These are phyloP conservation scores for Escovopsis sp. DNA, from an alignment of 2,329 filamentous ascomycete genomes.

Conservation along the genomic window DNA sequence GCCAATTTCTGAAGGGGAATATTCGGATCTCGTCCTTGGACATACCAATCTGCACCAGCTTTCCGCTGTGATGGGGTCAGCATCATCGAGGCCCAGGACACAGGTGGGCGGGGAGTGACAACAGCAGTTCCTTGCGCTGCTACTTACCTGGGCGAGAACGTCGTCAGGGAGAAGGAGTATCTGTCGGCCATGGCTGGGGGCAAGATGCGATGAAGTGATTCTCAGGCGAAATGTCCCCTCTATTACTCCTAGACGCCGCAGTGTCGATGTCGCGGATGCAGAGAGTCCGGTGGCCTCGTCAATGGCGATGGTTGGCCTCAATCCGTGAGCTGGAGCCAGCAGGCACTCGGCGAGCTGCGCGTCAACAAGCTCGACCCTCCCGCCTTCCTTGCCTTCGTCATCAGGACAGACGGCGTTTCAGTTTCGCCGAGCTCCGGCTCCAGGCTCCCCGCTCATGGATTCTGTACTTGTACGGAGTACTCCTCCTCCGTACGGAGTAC, in stretches of 20 bases:
- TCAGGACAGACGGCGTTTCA: slow-evolving; percentile 8
- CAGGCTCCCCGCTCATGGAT: neutral
- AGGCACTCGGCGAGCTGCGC: slow-evolving; percentile 23
- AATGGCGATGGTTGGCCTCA: too few species aligned
- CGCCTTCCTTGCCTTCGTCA: slow-evolving; percentile 1
- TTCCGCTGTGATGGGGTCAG: slow-evolving; percentile 56
- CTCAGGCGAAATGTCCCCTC: too few species aligned
- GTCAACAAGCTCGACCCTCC: slow-evolving; percentile 20
- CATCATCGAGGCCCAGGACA: slow-evolving; percentile 8
- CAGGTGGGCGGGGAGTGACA: slow-evolving; percentile 2
- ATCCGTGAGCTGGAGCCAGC: too few species aligned
- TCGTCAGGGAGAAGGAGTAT: slow-evolving; percentile 98
- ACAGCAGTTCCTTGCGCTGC: slow-evolving; percentile 6
- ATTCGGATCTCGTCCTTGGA: neutral
- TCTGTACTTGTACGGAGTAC: too few species aligned
- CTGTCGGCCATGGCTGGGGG: slow-evolving; percentile 69
- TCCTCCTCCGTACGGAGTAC: too few species aligned
- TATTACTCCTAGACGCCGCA: too few species aligned
- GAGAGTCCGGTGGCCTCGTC: neutral
- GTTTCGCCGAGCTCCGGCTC: slow-evolving; percentile 13
- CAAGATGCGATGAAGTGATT: too few species aligned
- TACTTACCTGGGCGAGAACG: slow-evolving; percentile 93
- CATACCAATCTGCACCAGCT: slow-evolving; percentile 90
- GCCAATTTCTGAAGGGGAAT: neutral
- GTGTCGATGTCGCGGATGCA: neutral